A percentile compares a stretch with the other conserved stretches of the same genome.
Evolutionary conservation across 768 basidiomycete genomes (phyloP).

Genomic region (Lactifluus piperatus): DNA sequence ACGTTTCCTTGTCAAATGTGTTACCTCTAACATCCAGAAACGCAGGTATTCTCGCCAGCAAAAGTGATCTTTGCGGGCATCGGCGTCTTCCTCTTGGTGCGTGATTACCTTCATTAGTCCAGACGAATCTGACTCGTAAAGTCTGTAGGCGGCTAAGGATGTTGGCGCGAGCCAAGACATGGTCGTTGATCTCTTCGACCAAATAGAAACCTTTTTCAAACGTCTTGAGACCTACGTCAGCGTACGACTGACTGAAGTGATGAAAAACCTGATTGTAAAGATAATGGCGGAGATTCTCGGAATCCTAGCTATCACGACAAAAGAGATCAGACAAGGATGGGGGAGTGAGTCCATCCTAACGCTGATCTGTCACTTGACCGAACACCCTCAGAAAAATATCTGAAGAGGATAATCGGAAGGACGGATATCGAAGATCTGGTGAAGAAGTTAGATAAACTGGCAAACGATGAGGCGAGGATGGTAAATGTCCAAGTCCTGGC

Average conservation of each 20-base stretch:
- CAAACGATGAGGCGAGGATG: too few species aligned
- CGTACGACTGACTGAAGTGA: neutral
- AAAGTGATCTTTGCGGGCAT: slow-evolving; percentile 1
- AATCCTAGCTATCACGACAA: neutral
- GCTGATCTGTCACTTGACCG: too few species aligned
- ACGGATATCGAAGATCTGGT: neutral
- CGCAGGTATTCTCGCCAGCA: neutral
- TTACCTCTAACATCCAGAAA: neutral
- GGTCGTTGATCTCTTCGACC: neutral
- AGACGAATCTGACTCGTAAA: neutral
- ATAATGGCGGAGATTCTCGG: neutral
- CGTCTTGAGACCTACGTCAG: neutral
- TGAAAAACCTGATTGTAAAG: neutral
- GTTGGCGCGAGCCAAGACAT: neutral
- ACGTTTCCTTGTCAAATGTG: neutral
- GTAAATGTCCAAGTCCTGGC: too few species aligned
- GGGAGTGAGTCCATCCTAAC: too few species aligned
- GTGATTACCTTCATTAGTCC: neutral
- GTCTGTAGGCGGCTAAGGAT: neutral
- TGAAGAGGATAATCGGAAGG: neutral
- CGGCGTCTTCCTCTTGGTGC: neutral
- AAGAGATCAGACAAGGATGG: neutral
- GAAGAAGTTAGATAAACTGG: too few species aligned
- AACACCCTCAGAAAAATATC: too few species aligned
- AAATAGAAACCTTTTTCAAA: neutral